A percentile compares a stretch with the other conserved stretches of the same genome.
Evolutionary conservation across 257 asterid species (phyloP).

Genomic region (Euphrasia confusa): DNA sequence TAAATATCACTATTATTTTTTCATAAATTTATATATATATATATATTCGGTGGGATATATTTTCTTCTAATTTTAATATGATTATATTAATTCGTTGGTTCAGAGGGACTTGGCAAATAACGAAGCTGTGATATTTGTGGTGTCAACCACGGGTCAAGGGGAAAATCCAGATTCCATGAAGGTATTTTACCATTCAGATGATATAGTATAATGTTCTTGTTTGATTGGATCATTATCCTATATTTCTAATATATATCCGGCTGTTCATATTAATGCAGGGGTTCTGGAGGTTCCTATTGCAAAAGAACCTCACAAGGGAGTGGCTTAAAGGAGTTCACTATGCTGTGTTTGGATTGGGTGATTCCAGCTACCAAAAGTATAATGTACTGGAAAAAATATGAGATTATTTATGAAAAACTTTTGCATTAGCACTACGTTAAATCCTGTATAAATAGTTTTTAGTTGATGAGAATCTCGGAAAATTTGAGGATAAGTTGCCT

Average conservation of each 20-base stretch:
- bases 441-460: neutral
- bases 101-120: conserved; percentile 56
- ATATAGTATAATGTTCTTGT: conserved; percentile 10
- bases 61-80: neutral
- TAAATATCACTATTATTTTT: conserved; percentile 12
- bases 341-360: conserved; percentile 97
- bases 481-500: conserved; percentile 5
- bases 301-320: conserved; percentile 54
- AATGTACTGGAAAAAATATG: conserved; percentile 48
- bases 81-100: conserved; percentile 17
- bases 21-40: conserved; percentile 27
- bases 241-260: neutral
- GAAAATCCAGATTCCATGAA: conserved; percentile 89
- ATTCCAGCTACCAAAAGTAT: conserved; percentile 94
- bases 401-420: neutral
- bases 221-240: conserved; percentile 12
- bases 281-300: conserved; percentile 90
- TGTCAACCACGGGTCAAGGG: conserved; percentile 97
- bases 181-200: conserved; percentile 35
- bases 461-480: conserved; percentile 9
- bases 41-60: too few species aligned
- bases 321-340: conserved; percentile 86
- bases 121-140: conserved; percentile 69
- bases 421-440: neutral
- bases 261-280: conserved; percentile 39